Percentiles rank a stretch among this genome's conserved stretches.
Evolutionary conservation across 2,329 filamentous ascomycete species (phyloP).

Genomic region (Septoria linicola): DNA sequence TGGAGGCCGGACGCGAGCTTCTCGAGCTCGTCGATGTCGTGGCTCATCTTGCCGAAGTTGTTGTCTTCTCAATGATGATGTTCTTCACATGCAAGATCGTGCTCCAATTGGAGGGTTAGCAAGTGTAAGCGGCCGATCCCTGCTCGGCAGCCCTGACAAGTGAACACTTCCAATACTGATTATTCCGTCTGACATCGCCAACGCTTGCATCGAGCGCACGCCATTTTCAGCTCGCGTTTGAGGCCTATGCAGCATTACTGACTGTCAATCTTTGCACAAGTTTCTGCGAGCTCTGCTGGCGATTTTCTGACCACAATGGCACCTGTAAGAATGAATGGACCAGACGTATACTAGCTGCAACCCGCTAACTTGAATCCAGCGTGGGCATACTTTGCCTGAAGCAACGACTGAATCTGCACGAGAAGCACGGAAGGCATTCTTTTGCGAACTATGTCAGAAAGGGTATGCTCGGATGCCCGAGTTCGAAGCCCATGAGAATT

Average conservation of each 20-base stretch:
- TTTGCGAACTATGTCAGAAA: conserved; percentile 85
- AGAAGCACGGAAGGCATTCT: conserved; percentile 76
- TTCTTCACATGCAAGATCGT: conserved; percentile 17
- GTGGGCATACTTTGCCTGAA: conserved; percentile 33
- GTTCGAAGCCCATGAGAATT: conserved; percentile 89
- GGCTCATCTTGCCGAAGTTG: conserved; percentile 29
- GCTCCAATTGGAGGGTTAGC: conserved; percentile 1
- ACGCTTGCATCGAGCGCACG: too few relatives aligned
- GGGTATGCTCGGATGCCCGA: conserved; percentile 94
- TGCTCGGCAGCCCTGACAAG: background rate
- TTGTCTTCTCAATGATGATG: conserved; percentile 4
- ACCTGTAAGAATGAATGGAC: conserved; percentile 3
- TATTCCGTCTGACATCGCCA: too few relatives aligned
- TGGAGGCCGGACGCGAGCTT: conserved; percentile 51
- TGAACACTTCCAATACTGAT: background rate
- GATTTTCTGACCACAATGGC: conserved; percentile 2
- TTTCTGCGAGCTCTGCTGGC: background rate
- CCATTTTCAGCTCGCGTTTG: too few relatives aligned
- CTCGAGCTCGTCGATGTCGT: conserved; percentile 28
- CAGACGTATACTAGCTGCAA: background rate
- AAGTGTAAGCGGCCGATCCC: conserved; percentile 10
- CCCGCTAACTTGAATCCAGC: conserved; percentile 24
- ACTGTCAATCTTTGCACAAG: too few relatives aligned
- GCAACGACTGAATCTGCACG: conserved; percentile 62
- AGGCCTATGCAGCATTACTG: too few relatives aligned